Conservation (phyloP, 352 stramenopile genomes). For the Globisporangium polare region DNA sequence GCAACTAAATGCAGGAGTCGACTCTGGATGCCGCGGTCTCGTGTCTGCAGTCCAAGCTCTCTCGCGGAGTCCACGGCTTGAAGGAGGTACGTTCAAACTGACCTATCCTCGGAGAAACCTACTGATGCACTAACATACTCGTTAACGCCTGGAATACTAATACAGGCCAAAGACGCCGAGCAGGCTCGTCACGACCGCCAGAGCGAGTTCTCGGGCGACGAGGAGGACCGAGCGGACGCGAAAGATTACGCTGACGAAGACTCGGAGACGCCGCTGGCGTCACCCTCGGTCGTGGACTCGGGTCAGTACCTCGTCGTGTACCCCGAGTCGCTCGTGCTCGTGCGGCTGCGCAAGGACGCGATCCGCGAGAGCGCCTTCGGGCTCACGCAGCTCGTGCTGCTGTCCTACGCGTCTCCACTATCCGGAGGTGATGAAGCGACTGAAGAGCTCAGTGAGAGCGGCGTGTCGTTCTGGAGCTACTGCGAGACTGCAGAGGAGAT, state of each 20-base stretch:
- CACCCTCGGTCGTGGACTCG: conserved; percentile 43
- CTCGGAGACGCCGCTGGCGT: not conserved
- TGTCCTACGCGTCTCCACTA: conserved; percentile 27
- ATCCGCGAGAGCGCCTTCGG: conserved; percentile 71
- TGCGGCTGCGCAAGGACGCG: conserved; percentile 71
- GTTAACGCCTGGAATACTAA: not conserved
- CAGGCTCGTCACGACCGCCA: conserved; percentile 8
- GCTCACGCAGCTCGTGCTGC: conserved; percentile 73
- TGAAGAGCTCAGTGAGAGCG: conserved; percentile 6
- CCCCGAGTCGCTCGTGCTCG: conserved; percentile 68
- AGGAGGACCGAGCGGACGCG: not conserved
- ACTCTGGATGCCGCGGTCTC: conserved; percentile 48
- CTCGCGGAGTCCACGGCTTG: conserved; percentile 69
- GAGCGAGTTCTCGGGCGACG: not conserved
- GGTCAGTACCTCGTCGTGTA: conserved; percentile 81
- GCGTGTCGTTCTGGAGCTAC: conserved; percentile 79
- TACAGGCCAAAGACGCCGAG: conserved; percentile 56
- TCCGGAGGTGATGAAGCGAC: not conserved
- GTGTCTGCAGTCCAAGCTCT: conserved; percentile 76
- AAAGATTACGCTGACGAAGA: not conserved
- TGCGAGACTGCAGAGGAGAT: conserved; percentile 83
- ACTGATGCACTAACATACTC: not conserved
- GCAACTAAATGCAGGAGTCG: not conserved
- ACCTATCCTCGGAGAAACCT: not conserved
- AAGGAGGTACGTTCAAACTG: conserved; percentile 48